Base-by-base conservation (phyloP, 2,329 filamentous ascomycete genomes). In the Fusarium sp. region DNA sequence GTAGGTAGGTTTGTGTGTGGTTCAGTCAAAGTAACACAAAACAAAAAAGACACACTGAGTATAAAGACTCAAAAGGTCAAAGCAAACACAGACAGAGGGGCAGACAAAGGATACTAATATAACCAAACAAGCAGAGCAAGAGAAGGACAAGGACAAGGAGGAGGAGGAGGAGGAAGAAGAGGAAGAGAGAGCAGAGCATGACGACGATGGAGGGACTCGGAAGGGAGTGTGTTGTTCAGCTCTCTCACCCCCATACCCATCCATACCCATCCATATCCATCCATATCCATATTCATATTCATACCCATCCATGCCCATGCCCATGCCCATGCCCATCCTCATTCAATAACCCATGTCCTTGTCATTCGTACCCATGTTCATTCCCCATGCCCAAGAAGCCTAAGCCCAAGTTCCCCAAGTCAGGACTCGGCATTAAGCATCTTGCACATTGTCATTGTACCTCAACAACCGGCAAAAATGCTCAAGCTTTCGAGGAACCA, bases 81-180 rank as follows among this genome's bases (percentile, higher is more conserved):
- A n/a, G 29, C 19, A 38, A 46, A 48, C 48, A 52, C 45, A 35
- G 54, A 63, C 45, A 35, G 54, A 63, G 53, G 53, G 48, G 63
- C 45, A 53, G 51, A 35, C 43, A 57, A 35, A 57, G 43, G 44
- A 63, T 44, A 66, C 57, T 69, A 69, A 69, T 59, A 60, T 67
- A 68, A 58, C 36, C 58, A 59, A 66, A 53, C 39, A 65, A 63
- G 49, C 47, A 52, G 42, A 15, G 48, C 21, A 42, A 29, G 27
- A 10, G 27, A 29, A 10, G 10, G 10, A 27, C 25, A 27, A 8
- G 10, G 25, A 27, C 4, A 10, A 8, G 10, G 25, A 27, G 25
- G 8, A 10, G 10, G 25, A 27, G n/a, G n/a, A n/a, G n/a, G n/a
- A n/a, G n/a, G n/a, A n/a, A n/a, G n/a, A n/a, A n/a, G n/a, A 11